Evolutionary conservation across 2,329 filamentous ascomycete genomes (phyloP).

Genomic region (Paracoccidioides brasiliensis): DNA sequence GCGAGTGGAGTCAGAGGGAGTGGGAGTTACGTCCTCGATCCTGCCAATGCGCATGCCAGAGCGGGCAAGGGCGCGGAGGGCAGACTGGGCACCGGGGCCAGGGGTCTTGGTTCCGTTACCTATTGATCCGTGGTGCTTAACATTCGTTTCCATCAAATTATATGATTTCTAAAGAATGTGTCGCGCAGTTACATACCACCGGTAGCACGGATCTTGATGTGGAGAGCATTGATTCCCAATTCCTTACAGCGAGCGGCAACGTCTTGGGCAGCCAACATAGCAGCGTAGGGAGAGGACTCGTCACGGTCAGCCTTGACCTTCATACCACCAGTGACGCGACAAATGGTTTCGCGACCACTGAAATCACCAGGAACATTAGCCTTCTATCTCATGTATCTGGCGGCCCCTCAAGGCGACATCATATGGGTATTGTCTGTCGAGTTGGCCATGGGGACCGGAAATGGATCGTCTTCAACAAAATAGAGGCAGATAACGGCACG

Average conservation of each 20-base stretch:
- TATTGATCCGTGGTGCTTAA: slow-evolving; percentile 19
- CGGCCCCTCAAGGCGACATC: too few relatives aligned
- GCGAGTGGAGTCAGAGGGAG: slow-evolving; percentile 96
- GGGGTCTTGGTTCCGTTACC: slow-evolving; percentile 99
- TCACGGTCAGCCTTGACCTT: slow-evolving; percentile 99
- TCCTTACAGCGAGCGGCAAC: slow-evolving; percentile 85
- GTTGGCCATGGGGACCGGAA: background rate
- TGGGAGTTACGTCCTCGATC: slow-evolving; percentile 99
- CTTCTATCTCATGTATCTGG: slow-evolving; percentile 21
- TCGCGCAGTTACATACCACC: slow-evolving; percentile 53
- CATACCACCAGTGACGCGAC: slow-evolving; percentile 99
- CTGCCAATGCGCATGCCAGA: slow-evolving; percentile 99
- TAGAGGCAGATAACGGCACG: slow-evolving; percentile 21
- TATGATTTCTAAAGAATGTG: background rate
- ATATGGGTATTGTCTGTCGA: too few relatives aligned
- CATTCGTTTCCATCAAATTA: background rate
- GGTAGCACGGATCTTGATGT: slow-evolving; percentile 99
- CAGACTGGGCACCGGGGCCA: slow-evolving; percentile 96
- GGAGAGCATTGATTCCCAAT: slow-evolving; percentile 82
- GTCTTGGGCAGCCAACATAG: slow-evolving; percentile 99
- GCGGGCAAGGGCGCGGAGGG: slow-evolving; percentile 95
- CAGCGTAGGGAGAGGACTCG: slow-evolving; percentile 98
- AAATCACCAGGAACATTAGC: slow-evolving; percentile 54
- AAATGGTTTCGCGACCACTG: slow-evolving; percentile 99
- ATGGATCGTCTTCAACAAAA: background rate